Percentiles rank a stretch among this genome's conserved stretches.
Evolutionary conservation across 768 basidiomycete genomes (phyloP).

Genomic region (Kwoniella pini): DNA sequence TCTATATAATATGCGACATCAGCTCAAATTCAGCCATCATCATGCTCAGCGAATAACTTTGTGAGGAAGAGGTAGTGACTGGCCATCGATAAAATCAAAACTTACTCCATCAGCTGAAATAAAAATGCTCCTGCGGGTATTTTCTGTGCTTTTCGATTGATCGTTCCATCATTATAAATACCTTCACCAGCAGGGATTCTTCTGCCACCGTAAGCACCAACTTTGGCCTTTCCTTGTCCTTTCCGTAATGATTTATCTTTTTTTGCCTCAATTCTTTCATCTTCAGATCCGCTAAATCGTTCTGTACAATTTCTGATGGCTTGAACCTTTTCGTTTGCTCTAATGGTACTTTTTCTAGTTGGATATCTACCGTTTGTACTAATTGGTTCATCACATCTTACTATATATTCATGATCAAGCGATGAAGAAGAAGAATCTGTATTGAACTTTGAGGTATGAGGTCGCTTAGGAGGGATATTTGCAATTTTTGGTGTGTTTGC

Average conservation of each 20-base stretch:
- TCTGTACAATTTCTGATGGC: neutral
- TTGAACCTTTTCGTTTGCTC: neutral
- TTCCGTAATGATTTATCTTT: neutral
- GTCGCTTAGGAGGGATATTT: too few species aligned
- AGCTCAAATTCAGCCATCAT: too few species aligned
- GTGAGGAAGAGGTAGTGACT: too few species aligned
- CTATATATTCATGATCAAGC: neutral
- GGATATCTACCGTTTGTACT: conserved; percentile 9
- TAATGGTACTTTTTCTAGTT: neutral
- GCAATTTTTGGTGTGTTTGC: too few species aligned
- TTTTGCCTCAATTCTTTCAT: neutral
- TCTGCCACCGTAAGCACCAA: neutral
- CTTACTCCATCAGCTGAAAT: neutral
- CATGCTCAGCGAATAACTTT: too few species aligned
- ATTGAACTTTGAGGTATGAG: too few species aligned
- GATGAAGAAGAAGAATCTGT: neutral
- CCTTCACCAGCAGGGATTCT: neutral
- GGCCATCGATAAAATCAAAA: too few species aligned
- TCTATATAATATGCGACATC: too few species aligned
- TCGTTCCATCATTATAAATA: neutral
- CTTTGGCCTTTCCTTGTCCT: too few species aligned
- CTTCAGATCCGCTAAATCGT: neutral
- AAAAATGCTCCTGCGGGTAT: conserved; percentile 2
- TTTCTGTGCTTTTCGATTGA: neutral
- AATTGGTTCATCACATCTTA: neutral